Conservation (phyloP, 495 filamentous ascomycete genomes). For the Symbiotaphrina buchneri region DNA sequence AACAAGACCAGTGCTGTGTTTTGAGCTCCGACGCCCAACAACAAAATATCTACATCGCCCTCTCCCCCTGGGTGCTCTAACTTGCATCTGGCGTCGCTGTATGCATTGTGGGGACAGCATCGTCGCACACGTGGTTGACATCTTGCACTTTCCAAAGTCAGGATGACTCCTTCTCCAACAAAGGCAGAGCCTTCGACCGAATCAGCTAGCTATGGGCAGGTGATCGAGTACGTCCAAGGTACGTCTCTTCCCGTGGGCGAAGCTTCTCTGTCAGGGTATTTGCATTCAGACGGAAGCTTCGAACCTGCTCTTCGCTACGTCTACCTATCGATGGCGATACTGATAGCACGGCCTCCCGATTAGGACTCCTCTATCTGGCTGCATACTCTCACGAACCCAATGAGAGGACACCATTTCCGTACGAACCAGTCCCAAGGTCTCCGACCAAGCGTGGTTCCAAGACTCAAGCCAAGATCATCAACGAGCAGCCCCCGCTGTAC, state of each 20-base stretch:
- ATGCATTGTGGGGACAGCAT: too few relatives aligned
- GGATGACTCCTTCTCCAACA: conserved; percentile 10
- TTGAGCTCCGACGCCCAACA: too few relatives aligned
- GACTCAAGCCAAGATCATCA: conserved; percentile 18
- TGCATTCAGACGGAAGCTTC: conserved; percentile 10
- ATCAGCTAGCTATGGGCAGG: conserved; percentile 36
- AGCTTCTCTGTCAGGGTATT: background rate
- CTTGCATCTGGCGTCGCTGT: too few relatives aligned
- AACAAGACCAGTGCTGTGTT: too few relatives aligned
- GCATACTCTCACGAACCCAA: conserved; percentile 70
- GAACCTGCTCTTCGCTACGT: too few relatives aligned
- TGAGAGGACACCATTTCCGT: conserved; percentile 69
- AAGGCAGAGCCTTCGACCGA: conserved; percentile 10
- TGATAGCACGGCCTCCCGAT: background rate
- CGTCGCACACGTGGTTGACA: too few relatives aligned
- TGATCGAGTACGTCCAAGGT: conserved; percentile 67
- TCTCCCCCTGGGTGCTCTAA: too few relatives aligned
- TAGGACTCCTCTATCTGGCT: conserved; percentile 88
- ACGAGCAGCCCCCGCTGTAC: conserved; percentile 48
- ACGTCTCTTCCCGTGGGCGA: conserved; percentile 3
- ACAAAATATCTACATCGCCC: too few relatives aligned
- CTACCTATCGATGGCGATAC: conserved; percentile 1
- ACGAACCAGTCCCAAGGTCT: conserved; percentile 34
- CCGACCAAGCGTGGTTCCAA: conserved; percentile 60
- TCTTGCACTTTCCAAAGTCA: conserved; percentile 2